Evolutionary conservation across 306 rosid genomes (phyloP).

Genomic region (Corylus americana): DNA sequence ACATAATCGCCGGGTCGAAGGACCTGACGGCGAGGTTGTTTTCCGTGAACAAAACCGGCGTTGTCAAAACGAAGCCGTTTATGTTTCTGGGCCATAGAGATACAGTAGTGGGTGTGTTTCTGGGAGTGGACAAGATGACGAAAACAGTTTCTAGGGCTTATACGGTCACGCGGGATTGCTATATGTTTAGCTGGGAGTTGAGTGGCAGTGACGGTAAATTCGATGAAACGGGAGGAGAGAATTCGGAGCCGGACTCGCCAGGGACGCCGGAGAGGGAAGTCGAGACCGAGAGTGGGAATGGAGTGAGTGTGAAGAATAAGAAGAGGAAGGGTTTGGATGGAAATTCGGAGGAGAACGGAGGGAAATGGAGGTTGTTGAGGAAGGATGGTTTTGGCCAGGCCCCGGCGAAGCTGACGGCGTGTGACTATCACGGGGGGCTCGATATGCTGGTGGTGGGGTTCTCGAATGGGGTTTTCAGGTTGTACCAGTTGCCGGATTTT

Average conservation of each 20-base stretch:
- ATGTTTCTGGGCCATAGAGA: slow-evolving; percentile 84
- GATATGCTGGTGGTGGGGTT: slow-evolving; percentile 85
- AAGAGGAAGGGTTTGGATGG: slow-evolving; percentile 52
- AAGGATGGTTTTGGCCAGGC: slow-evolving; percentile 71
- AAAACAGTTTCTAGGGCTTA: slow-evolving; percentile 60
- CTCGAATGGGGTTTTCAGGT: slow-evolving; percentile 80
- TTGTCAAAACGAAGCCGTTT: slow-evolving; percentile 51
- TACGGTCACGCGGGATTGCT: slow-evolving; percentile 69
- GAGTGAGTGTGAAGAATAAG: slow-evolving; percentile 41
- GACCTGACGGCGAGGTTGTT: slow-evolving; percentile 76
- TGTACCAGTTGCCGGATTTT: slow-evolving; percentile 94
- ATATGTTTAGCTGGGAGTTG: slow-evolving; percentile 69
- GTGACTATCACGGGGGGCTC: slow-evolving; percentile 82
- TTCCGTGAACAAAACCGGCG: slow-evolving; percentile 40
- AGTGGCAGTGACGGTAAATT: slow-evolving; percentile 22
- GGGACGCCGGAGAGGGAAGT: slow-evolving; percentile 63
- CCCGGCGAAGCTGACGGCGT: slow-evolving; percentile 55
- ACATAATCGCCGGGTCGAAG: slow-evolving; percentile 75
- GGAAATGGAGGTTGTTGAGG: slow-evolving; percentile 80
- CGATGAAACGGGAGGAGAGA: slow-evolving; percentile 42
- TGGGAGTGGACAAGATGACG: slow-evolving; percentile 64
- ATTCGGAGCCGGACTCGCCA: slow-evolving; percentile 50
- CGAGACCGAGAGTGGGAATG: slow-evolving; percentile 39
- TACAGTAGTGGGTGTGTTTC: slow-evolving; percentile 68
- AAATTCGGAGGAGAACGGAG: slow-evolving; percentile 43